Evolutionary conservation across 1,139 yeast species (phyloP).

Genomic region (Geotrichum histeridarum): DNA sequence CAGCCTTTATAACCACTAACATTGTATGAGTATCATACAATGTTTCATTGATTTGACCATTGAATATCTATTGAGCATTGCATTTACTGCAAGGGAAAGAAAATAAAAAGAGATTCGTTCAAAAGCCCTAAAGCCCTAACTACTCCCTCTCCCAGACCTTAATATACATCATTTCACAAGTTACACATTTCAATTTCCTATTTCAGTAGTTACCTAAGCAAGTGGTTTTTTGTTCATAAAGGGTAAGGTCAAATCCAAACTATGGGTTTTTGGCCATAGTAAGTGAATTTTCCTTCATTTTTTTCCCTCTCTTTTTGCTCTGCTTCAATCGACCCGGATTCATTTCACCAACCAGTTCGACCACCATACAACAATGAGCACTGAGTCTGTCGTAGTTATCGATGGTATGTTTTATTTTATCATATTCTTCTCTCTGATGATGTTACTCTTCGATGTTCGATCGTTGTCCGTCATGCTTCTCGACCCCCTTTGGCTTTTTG

Average conservation of each 20-base stretch:
- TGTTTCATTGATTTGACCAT: too few species aligned
- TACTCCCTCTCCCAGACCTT: background rate
- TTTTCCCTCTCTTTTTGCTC: background rate
- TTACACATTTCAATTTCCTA: background rate
- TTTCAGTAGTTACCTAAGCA: background rate
- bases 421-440: background rate
- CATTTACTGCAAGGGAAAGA: too few species aligned
- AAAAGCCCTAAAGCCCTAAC: slow-evolving; percentile 12
- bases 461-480: too few species aligned
- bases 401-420: slow-evolving; percentile 16
- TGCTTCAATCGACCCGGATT: slow-evolving; percentile 12
- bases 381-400: slow-evolving; percentile 21
- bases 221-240: background rate
- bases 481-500: too few species aligned
- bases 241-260: slow-evolving; percentile 3
- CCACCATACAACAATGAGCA: slow-evolving; percentile 20
- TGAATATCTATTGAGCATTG: too few species aligned
- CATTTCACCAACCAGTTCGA: slow-evolving; percentile 17
- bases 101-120: background rate
- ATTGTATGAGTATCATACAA: too few species aligned
- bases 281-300: too few species aligned
- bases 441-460: too few species aligned
- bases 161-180: background rate
- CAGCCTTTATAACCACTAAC: too few species aligned
- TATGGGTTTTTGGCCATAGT: too few species aligned